Base-by-base conservation (phyloP, 768 basidiomycete species). In the Harrya chromipes region DNA sequence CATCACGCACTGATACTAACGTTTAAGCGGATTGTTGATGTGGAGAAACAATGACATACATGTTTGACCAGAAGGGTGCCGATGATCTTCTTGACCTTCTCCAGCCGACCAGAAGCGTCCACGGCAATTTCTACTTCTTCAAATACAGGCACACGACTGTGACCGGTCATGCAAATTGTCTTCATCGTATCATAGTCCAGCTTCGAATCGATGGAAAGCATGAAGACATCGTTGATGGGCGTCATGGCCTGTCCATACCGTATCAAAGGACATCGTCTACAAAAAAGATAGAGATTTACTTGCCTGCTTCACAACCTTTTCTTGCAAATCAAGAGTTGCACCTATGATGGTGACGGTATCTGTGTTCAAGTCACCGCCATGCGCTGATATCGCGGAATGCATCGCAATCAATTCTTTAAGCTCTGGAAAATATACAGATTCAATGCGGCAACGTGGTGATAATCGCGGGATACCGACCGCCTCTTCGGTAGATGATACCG, bases 271-370 rank as follows among this genome's bases (percentile, higher is more conserved):
- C n/a, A 11, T 10, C 5, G 16, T 35, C 10, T n/a, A n/a, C 9
- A n/a, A 9, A 13, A 1, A 1, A 17, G 11, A 38, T 1, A 39
- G 12, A 34, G 5, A 17, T 20, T 20, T 1, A 6, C 14, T 50
- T 24, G 80, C 82, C 73, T 87, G 84, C 56, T 70, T 76, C 27
- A 88, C 87, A 31, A 85, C 84, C 63, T 94, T 94, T 59, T 88
- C 88, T 62, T 94, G 92, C 13, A 95, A 68, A 63, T 94, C 92
- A 20, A 95, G 80, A 0, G 90, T 90, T 1, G 88, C 89, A 16
- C 91, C 90, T 34, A 94, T 92, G 65, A 94, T 94, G 1, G 84
- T 84, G 43, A 94, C 88, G 0, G 92, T 94, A 62, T 94, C 92
- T 1, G 72, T 80, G 60, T 90, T 87, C 38, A 94, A 72, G 63